phyloP scores from a whole-genome alignment of 2,329 filamentous ascomycete genomes.

The Calonectria multiphialidica region DNA sequence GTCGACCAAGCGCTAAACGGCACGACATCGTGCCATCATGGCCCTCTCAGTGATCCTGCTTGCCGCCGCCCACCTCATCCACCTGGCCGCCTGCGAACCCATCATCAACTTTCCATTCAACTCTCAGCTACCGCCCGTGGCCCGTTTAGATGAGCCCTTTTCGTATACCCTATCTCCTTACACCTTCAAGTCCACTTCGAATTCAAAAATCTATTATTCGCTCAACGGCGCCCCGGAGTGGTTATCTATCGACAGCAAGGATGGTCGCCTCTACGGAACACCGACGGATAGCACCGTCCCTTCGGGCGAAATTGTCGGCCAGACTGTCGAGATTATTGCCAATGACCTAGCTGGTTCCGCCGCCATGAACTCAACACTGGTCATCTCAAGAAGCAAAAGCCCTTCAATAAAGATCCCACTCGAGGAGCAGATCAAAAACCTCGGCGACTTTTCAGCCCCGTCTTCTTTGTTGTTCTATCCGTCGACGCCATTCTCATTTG shows the following conservation, averaged over 20 bases:
- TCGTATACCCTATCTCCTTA: constrained; percentile 78
- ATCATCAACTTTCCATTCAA: constrained; percentile 79
- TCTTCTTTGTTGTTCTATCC: constrained; percentile 69
- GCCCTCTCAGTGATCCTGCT: constrained; percentile 42
- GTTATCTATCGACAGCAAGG: constrained; percentile 77
- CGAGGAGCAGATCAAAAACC: constrained; percentile 66
- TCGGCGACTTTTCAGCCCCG: constrained; percentile 72
- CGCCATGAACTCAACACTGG: constrained; percentile 75
- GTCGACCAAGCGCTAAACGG: constrained; percentile 35
- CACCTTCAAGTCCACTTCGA: constrained; percentile 77
- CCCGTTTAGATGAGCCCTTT: constrained; percentile 75
- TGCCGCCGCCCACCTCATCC: constrained; percentile 44
- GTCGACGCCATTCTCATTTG: constrained; percentile 64
- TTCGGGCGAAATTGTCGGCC: constrained; percentile 66
- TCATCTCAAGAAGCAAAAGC: constrained; percentile 71
- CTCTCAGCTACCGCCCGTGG: constrained; percentile 85
- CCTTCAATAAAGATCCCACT: constrained; percentile 69
- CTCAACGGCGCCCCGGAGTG: constrained; percentile 77
- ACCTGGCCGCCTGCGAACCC: constrained; percentile 53
- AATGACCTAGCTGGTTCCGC: constrained; percentile 74
- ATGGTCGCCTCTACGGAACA: constrained; percentile 77
- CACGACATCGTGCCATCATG: constrained; percentile 44
- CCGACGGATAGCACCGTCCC: constrained; percentile 67
- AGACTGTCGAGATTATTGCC: constrained; percentile 76
- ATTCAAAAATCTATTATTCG: constrained; percentile 74